Base-by-base conservation (phyloP, 305 asterid species). In the Plantago rigida region DNA sequence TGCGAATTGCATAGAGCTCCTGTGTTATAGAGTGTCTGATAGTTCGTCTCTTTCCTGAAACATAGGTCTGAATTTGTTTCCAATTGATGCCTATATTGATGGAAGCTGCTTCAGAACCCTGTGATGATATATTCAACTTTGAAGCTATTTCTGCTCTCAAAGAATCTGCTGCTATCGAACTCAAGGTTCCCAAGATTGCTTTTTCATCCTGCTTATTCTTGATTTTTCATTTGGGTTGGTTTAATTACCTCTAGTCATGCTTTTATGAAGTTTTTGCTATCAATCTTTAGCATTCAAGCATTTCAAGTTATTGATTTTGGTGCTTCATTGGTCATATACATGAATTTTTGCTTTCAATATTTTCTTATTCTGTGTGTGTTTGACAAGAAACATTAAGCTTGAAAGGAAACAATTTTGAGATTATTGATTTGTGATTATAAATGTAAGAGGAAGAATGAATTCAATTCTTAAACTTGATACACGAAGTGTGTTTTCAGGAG, bases 101-200 rank as follows among this genome's bases (percentile, higher is more conserved):
- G 85, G 88, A 79, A 59, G 46, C 82, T n/a, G 78, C 82, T 63
- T 69, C 85, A 28, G 77, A 71, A 71, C 56, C 82, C 48, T 26
- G 48, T 11, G 72, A 75, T 26, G 86, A 82, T 60, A 52, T 73
- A 47, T 4, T 73, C 49, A 82, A 79, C 72, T 73, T 80, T 4
- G 75, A 76, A 63, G 86, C 85, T 56, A 80, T 82, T 36, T 46
- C 82, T 65, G 85, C 89, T 51, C 68, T 82, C 73, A 82, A 82
- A 67, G 73, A 71, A 41, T 59, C 84, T 51, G 14, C 84, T 69
- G 86, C 86, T 71, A 47, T 78, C 66, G 89, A 82, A 63, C 77
- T 82, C 59, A 82, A 82, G 89, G 89, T 82, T 51, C 50, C 39
- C 5, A 31, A 31, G 39, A 31, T 31, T 31, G 39, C 44, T 36